phyloP scores from a whole-genome alignment of 2,329 filamentous ascomycete genomes.

The Pestalotiopsis sp. region DNA sequence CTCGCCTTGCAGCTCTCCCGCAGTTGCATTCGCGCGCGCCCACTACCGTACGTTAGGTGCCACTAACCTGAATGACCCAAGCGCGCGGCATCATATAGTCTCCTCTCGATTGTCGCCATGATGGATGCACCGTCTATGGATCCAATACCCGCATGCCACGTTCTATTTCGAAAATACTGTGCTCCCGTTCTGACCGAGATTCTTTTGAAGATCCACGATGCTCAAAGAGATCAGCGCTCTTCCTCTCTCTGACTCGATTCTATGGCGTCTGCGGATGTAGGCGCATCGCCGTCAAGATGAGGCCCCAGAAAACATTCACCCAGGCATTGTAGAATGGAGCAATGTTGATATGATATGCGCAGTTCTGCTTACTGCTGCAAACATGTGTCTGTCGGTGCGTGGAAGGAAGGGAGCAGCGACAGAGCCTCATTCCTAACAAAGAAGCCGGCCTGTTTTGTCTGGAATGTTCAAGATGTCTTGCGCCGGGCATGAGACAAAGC shows the following conservation, averaged over 20 bases:
- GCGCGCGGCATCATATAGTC: neutral
- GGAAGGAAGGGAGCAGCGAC: neutral
- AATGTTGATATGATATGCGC: no score
- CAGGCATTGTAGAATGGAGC: no score
- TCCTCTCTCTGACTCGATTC: no score
- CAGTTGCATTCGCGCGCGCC: neutral
- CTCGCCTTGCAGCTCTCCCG: neutral
- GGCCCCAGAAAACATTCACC: no score
- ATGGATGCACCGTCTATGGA: neutral
- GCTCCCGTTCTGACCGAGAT: no score
- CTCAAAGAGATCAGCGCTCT: no score
- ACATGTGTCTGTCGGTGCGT: neutral
- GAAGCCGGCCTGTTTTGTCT: neutral
- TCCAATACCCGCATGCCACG: neutral
- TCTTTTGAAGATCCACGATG: no score
- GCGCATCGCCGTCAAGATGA: no score
- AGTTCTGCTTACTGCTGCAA: no score
- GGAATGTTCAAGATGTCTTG: constrained; percentile 10
- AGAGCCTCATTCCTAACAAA: neutral
- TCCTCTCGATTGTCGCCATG: neutral
- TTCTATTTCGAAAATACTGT: neutral
- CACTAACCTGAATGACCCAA: neutral
- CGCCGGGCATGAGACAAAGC: constrained; percentile 1
- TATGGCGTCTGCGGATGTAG: no score
- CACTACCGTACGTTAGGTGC: neutral